phyloP scores from a whole-genome alignment of 148 eudicot species.

The Pouteria glomerata region DNA sequence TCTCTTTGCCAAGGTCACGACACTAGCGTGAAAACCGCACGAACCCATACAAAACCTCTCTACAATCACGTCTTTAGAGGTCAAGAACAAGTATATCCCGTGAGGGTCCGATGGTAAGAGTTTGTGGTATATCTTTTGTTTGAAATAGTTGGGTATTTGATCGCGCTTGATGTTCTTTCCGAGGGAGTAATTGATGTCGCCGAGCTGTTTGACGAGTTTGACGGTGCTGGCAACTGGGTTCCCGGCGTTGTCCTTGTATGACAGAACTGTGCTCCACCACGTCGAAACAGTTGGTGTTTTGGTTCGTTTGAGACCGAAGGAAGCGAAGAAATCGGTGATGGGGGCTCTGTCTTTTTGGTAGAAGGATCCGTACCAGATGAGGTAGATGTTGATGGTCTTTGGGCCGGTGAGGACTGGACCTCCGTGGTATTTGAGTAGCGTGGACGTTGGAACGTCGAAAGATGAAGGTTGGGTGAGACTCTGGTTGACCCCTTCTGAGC shows the following conservation, averaged over 20 bases:
- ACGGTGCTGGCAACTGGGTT: conserved; percentile 3
- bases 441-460: conserved; percentile 7
- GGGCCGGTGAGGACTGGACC: conserved; percentile 16
- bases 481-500: conserved; percentile 10
- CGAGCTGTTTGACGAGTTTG: background rate
- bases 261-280: conserved; percentile 13
- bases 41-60: conserved; percentile 17
- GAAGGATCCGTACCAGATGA: conserved; percentile 18
- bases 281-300: background rate
- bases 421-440: conserved; percentile 15
- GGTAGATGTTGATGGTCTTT: conserved; percentile 10
- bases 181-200: conserved; percentile 7
- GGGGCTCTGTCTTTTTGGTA: conserved; percentile 8
- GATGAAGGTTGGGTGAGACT: conserved; percentile 15
- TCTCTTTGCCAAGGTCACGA: background rate
- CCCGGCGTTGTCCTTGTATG: conserved; percentile 8
- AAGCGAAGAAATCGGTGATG: conserved; percentile 17
- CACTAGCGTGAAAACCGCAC: conserved; percentile 9
- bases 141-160: conserved; percentile 14
- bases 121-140: conserved; percentile 7
- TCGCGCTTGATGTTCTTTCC: conserved; percentile 17
- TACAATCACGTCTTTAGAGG: conserved; percentile 14
- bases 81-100: conserved; percentile 12
- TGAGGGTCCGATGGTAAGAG: conserved; percentile 8
- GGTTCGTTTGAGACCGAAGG: background rate